Evolutionary conservation across 768 basidiomycete genomes (phyloP).

Genomic region (Leucosporidium creatinivorum): DNA sequence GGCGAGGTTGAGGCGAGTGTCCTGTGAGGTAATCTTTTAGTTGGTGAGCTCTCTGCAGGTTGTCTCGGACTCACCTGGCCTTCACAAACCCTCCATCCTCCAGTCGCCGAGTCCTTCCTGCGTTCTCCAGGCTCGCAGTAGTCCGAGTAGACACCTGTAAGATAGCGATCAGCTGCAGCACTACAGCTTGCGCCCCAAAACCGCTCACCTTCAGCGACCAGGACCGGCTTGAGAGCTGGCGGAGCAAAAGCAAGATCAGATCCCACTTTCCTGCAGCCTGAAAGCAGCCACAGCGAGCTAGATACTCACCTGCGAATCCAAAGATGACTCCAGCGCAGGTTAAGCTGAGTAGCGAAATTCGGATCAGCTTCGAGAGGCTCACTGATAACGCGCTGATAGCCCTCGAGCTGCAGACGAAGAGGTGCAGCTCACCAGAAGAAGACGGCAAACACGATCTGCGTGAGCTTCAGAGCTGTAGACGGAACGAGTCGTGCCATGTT

Average conservation of each 20-base stretch:
- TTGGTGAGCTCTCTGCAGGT: background rate
- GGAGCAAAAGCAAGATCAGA: background rate
- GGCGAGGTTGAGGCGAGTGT: conserved; percentile 41
- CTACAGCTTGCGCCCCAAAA: background rate
- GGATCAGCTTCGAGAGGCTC: background rate
- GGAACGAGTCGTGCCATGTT: background rate
- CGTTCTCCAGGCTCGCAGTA: conserved; percentile 35
- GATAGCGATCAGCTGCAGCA: background rate
- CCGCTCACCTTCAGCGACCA: conserved; percentile 37
- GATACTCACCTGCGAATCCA: conserved; percentile 35
- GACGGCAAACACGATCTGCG: conserved; percentile 21
- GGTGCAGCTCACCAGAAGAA: conserved; percentile 24
- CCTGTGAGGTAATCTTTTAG: conserved; percentile 15
- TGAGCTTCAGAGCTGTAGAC: background rate
- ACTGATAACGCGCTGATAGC: background rate
- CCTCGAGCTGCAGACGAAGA: background rate
- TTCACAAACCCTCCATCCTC: conserved; percentile 26
- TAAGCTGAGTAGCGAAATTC: conserved; percentile 21
- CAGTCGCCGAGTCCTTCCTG: background rate
- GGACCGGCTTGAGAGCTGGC: conserved; percentile 42
- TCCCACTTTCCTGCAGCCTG: background rate
- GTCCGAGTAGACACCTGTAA: conserved; percentile 38
- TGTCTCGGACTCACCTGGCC: conserved; percentile 25
- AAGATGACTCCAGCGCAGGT: conserved; percentile 41
- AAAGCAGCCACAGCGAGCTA: background rate